A percentile compares a stretch with the other conserved stretches of the same genome.
Conservation (phyloP, 768 basidiomycete genomes). For the Naematelia encephala region DNA sequence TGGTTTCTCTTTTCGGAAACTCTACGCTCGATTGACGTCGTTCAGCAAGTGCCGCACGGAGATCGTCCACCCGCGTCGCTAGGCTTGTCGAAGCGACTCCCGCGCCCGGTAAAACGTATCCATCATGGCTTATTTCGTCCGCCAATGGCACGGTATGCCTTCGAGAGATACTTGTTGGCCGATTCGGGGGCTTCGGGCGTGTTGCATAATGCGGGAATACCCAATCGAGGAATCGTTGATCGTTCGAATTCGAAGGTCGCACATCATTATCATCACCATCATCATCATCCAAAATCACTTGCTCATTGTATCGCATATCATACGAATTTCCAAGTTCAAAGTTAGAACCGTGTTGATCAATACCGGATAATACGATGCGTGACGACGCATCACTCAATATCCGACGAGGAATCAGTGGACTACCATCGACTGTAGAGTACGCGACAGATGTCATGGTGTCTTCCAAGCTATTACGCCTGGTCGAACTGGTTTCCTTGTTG, state of each 20-base stretch:
- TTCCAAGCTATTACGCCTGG: neutral
- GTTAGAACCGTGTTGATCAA: neutral
- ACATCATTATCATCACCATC: neutral
- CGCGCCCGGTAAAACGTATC: neutral
- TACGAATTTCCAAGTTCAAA: too few relatives aligned
- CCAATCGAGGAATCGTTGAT: conserved; percentile 12
- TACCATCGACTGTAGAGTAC: conserved; percentile 15
- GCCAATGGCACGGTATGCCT: conserved; percentile 15
- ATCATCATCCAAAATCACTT: neutral
- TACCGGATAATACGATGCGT: neutral
- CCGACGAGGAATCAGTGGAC: conserved; percentile 14
- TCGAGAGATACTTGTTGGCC: conserved; percentile 6
- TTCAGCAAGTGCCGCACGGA: neutral
- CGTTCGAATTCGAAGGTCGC: neutral
- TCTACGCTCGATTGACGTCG: conserved; percentile 3
- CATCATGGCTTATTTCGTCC: neutral
- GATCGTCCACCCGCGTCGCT: conserved; percentile 5
- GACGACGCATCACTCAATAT: neutral
- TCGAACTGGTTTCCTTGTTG: neutral
- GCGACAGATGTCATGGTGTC: neutral
- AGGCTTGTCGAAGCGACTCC: conserved; percentile 7
- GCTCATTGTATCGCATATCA: too few relatives aligned
- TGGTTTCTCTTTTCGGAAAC: neutral
- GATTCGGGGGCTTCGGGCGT: too few relatives aligned
- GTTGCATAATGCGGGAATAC: conserved; percentile 9